Evolutionary conservation across 495 filamentous ascomycete genomes (phyloP).

Genomic region (Extremus antarcticus): DNA sequence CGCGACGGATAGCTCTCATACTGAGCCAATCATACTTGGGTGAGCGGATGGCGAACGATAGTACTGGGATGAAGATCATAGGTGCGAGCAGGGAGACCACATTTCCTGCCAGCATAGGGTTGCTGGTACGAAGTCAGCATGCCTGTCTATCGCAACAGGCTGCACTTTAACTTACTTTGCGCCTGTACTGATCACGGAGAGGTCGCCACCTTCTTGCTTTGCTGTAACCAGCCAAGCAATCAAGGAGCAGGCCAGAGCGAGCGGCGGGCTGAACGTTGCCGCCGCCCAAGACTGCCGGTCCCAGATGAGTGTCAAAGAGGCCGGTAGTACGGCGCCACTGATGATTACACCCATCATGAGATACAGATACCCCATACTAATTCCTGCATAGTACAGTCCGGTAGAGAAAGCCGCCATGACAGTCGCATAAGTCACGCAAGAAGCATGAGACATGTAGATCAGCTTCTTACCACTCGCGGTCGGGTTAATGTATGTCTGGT

Average conservation of each 20-base stretch:
- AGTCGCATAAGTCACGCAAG: conserved; percentile 51
- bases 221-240: conserved; percentile 88
- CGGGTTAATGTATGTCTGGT: conserved; percentile 49
- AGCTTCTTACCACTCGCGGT: conserved; percentile 54
- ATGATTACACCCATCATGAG: conserved; percentile 90
- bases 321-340: conserved; percentile 58
- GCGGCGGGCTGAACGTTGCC: conserved; percentile 60
- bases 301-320: conserved; percentile 73
- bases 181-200: conserved; percentile 68
- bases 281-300: conserved; percentile 72
- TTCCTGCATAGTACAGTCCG: conserved; percentile 55
- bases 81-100: conserved; percentile 71
- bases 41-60: conserved; percentile 62
- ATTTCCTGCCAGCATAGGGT: conserved; percentile 86
- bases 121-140: conserved; percentile 27
- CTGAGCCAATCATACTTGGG: conserved; percentile 85
- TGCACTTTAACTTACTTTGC: conserved; percentile 43
- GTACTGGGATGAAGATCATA: conserved; percentile 62
- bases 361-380: conserved; percentile 69
- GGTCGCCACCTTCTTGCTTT: conserved; percentile 58
- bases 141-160: background rate
- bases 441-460: conserved; percentile 71
- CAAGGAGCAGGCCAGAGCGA: conserved; percentile 66
- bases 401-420: conserved; percentile 79
- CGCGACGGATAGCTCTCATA: conserved; percentile 74